Conservation (phyloP, 1,139 yeast species). For the Kodamaea sp. region DNA sequence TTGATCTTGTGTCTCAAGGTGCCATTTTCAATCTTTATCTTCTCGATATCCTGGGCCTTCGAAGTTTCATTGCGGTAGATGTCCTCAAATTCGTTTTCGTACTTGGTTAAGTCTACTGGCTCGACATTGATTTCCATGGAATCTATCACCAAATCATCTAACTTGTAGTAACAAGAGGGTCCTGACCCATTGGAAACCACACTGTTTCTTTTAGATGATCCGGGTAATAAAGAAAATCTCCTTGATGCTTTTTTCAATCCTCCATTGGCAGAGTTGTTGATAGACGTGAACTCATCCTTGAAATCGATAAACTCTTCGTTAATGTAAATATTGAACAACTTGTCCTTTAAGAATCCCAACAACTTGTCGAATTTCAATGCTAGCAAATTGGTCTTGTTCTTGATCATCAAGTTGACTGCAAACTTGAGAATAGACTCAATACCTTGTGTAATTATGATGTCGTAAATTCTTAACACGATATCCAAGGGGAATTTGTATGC, state of each 20-base stretch:
- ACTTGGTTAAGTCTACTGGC: conserved; percentile 70
- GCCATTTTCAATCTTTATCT: conserved; percentile 65
- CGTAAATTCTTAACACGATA: conserved; percentile 80
- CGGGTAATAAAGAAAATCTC: conserved; percentile 22
- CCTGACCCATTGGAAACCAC: conserved; percentile 10
- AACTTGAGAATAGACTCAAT: conserved; percentile 79
- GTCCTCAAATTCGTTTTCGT: conserved; percentile 72
- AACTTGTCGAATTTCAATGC: conserved; percentile 71
- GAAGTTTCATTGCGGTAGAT: conserved; percentile 68
- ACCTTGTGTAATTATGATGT: conserved; percentile 86
- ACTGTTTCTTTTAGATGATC: conserved; percentile 18
- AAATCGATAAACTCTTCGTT: conserved; percentile 37
- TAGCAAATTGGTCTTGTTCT: conserved; percentile 61
- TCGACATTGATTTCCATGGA: conserved; percentile 71
- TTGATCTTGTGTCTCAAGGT: conserved; percentile 73
- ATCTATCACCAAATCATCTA: conserved; percentile 75
- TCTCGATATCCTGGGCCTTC: conserved; percentile 69
- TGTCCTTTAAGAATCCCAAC: conserved; percentile 74
- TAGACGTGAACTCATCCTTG: conserved; percentile 15
- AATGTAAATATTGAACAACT: conserved; percentile 69
- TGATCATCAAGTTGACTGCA: conserved; percentile 73
- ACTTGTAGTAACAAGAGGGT: conserved; percentile 46
- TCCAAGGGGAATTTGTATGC: conserved; percentile 90
- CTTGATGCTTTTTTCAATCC: conserved; percentile 16
- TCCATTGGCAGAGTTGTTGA: conserved; percentile 6